A percentile compares a stretch with the other conserved stretches of the same genome.
Evolutionary conservation across 2,329 filamentous ascomycete species (phyloP).

Genomic region (Colletotrichum nymphaeae): DNA sequence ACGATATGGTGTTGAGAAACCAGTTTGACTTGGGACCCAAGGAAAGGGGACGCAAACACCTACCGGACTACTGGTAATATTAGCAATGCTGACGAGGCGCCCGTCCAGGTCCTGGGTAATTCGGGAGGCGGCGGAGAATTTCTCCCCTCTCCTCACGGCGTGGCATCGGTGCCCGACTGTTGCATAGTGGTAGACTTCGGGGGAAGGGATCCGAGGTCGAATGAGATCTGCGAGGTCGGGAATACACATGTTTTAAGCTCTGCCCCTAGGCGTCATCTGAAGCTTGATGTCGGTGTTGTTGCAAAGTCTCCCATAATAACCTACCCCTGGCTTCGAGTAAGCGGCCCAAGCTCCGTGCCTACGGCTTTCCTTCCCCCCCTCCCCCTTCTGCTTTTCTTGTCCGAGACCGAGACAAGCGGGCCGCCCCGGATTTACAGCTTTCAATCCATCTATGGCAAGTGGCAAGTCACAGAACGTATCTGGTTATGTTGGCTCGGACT

Average conservation of each 20-base stretch:
- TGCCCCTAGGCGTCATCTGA: constrained; percentile 31
- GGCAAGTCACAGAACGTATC: neutral
- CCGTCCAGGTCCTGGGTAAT: neutral
- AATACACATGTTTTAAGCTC: constrained; percentile 28
- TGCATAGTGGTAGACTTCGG: neutral
- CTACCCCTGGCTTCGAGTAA: neutral
- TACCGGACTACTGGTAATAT: constrained; percentile 4
- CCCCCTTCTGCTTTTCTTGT: neutral
- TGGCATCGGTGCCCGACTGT: constrained; percentile 15
- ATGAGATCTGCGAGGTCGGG: neutral
- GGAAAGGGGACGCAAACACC: neutral
- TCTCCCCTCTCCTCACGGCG: constrained; percentile 5
- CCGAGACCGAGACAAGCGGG: neutral
- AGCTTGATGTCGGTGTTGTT: constrained; percentile 18
- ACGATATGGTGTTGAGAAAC: neutral
- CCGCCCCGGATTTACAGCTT: constrained; percentile 12
- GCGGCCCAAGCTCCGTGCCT: constrained; percentile 25
- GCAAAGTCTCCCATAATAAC: constrained; percentile 1
- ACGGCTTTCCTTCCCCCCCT: neutral
- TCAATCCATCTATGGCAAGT: neutral
- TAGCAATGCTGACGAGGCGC: neutral
- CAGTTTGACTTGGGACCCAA: neutral
- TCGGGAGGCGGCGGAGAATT: neutral
- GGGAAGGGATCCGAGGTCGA: constrained; percentile 14
- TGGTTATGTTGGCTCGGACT: neutral